Conservation (phyloP, 352 stramenopile genomes). For the Phytophthora constricta region DNA sequence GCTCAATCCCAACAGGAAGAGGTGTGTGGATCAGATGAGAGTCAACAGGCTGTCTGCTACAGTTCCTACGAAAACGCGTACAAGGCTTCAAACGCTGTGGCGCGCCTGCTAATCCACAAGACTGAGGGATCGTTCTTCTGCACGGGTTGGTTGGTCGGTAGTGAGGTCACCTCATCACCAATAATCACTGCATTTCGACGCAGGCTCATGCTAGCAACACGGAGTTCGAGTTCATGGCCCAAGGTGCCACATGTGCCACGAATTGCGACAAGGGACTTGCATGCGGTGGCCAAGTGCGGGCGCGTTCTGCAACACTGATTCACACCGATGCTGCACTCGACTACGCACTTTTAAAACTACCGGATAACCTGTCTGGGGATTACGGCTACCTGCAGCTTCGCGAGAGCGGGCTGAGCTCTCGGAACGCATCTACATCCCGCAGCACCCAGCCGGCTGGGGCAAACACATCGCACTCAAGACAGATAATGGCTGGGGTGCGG, state of each 20-base stretch:
- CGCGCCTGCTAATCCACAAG: conserved; percentile 75
- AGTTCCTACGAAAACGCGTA: conserved; percentile 20
- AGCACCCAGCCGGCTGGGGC: conserved; percentile 70
- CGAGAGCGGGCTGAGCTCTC: conserved; percentile 41
- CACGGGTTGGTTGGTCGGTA: conserved; percentile 77
- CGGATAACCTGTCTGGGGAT: conserved; percentile 50
- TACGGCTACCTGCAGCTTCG: conserved; percentile 70
- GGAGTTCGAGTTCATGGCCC: conserved; percentile 72
- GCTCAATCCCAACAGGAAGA: conserved; percentile 40
- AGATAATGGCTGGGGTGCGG: conserved; percentile 41
- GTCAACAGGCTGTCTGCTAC: conserved; percentile 64
- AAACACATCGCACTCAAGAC: conserved; percentile 76
- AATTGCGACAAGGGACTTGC: conserved; percentile 48
- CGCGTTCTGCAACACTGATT: conserved; percentile 47
- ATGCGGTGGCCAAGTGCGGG: conserved; percentile 49
- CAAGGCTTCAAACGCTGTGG: conserved; percentile 46
- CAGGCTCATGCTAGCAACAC: conserved; percentile 55
- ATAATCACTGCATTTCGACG: conserved; percentile 77
- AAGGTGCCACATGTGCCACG: conserved; percentile 43
- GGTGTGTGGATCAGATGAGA: conserved; percentile 72
- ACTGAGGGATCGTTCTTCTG: conserved; percentile 61
- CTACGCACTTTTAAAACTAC: conserved; percentile 73
- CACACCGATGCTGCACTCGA: conserved; percentile 45
- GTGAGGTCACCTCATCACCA: conserved; percentile 80
- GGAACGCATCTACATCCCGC: conserved; percentile 72